Evolutionary conservation across 768 basidiomycete genomes (phyloP).

Genomic region (Trametes cingulata): DNA sequence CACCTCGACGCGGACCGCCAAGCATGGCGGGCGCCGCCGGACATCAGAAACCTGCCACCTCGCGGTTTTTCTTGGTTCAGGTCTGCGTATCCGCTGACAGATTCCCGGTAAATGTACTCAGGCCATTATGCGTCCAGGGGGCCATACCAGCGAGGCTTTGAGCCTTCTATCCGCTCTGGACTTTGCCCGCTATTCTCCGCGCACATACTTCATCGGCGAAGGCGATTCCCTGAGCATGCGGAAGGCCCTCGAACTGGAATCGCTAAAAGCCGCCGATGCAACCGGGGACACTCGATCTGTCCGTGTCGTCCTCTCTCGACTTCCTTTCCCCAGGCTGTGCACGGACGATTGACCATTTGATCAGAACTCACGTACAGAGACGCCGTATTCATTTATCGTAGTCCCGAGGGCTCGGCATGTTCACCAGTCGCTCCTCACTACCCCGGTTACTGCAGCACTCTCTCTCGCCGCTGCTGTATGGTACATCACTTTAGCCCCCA

Average conservation of each 20-base stretch:
- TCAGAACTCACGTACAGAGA: constrained; percentile 11
- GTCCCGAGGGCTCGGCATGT: constrained; percentile 90
- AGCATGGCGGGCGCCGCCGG: constrained; percentile 2
- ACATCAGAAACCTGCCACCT: constrained; percentile 43
- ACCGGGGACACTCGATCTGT: constrained; percentile 22
- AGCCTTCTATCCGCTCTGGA: constrained; percentile 71
- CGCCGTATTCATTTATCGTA: constrained; percentile 51
- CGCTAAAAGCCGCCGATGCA: constrained; percentile 31
- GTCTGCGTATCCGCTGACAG: constrained; percentile 41
- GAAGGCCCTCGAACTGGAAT: constrained; percentile 71
- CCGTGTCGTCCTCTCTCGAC: constrained; percentile 5
- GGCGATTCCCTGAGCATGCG: constrained; percentile 78
- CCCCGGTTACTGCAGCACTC: constrained; percentile 59
- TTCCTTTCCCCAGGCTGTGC: constrained; percentile 8
- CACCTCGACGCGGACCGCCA: constrained; percentile 2
- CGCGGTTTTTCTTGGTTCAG: constrained; percentile 93
- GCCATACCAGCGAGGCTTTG: constrained; percentile 90
- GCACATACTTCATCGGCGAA: constrained; percentile 80
- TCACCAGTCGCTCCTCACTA: constrained; percentile 75
- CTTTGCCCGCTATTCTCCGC: constrained; percentile 68
- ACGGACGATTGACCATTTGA: constrained; percentile 1
- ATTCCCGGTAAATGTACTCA: not conserved
- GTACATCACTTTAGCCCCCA: constrained; percentile 56
- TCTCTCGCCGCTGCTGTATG: constrained; percentile 67
- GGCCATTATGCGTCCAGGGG: constrained; percentile 54